Base-by-base conservation (phyloP, 257 asterid genomes). In the Linaria vulgaris region DNA sequence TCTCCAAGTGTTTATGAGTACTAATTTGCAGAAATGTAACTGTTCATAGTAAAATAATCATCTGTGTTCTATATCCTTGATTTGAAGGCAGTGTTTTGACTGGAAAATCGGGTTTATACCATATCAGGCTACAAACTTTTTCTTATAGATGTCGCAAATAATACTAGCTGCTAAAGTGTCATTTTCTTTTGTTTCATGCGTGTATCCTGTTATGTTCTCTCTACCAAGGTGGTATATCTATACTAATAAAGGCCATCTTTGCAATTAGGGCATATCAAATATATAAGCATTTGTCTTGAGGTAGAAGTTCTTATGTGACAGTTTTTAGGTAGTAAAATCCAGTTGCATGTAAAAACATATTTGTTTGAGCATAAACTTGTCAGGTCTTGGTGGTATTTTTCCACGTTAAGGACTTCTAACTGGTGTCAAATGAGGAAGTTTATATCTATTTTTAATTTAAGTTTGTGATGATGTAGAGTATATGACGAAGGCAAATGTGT, bases 341-440 rank as follows among this genome's bases (percentile, higher is more conserved):
- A 51, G 6, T n/a, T 65, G 47, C 56, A 4, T 43, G 21, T 53
- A 20, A 39, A 54, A 44, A 21, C 16, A 54, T 14, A 53, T 55
- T 30, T 49, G 54, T 54, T 39, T 31, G 21, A 37, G 54, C 39
- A 65, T 44, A 53, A 20, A 51, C 70, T 14, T 23, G 55, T 56
- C 14, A 34, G 45, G 53, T 67, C 56, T 67, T 23, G 31, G 13
- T 20, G 27, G 17, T 14, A 14, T 68, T 67, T 30, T 44, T 23
- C 47, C 43, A 19, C 31, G 21, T 31, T n/a, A 22, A 51, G 31
- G 61, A 59, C 43, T 48, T 20, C 53, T n/a, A 24, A 44, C 34
- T 39, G 22, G 48, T 65, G 51, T 59, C 49, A 63, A 43, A 61
- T 66, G 53, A 50, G 39, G 23, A 66, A 41, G 50, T 30, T 13